Base-by-base conservation (phyloP, 2,329 filamentous ascomycete genomes). In the Geosmithia morbida region DNA sequence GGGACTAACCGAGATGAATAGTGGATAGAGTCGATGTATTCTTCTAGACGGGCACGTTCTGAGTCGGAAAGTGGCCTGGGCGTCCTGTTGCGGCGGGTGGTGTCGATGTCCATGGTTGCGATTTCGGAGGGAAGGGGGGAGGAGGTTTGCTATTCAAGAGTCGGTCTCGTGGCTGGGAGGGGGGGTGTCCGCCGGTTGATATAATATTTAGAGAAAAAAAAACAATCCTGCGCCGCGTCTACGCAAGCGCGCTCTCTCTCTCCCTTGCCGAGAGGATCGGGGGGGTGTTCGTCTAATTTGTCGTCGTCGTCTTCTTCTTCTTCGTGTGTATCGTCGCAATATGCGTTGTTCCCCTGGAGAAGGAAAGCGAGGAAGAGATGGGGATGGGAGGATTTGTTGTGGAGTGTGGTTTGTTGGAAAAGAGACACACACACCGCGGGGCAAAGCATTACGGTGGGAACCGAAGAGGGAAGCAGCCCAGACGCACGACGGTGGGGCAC, bases 1-100 rank as follows among this genome's bases (percentile, higher is more conserved):
- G 16, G 43, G 22, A 60, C 75, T 58, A 71, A 94, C 88, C 88
- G 79, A 53, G 85, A 79, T 46, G 90, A 97, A 69, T 98, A 98
- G 67, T 97, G 89, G 57, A 98, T 98, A 30, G 80, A 79, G 58
- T 97, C 88, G 55, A 92, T 79, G 61, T 86, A 97, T 64, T 97
- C 89, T 51, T 96, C 87, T 50, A 98, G 73, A 51, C 83, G 80
- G 54, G 83, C 79, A 54, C 85, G 81, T 73, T 98, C 92, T 17
- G 74, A 68, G 52, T 96, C 87, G 30, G 82, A 79, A 49, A 98
- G 70, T 52, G 83, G 77, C 51, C 90, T 81, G 41, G 92, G 86
- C 62, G 79, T 78, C 69, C 85, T 84, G 70, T 97, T 97, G 62
- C 90, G 85, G 63, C 90, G 81, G 57, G 73, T 82, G 56, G 78